Base-by-base conservation (phyloP, 345 rosid genomes). In the Citrus medica region DNA sequence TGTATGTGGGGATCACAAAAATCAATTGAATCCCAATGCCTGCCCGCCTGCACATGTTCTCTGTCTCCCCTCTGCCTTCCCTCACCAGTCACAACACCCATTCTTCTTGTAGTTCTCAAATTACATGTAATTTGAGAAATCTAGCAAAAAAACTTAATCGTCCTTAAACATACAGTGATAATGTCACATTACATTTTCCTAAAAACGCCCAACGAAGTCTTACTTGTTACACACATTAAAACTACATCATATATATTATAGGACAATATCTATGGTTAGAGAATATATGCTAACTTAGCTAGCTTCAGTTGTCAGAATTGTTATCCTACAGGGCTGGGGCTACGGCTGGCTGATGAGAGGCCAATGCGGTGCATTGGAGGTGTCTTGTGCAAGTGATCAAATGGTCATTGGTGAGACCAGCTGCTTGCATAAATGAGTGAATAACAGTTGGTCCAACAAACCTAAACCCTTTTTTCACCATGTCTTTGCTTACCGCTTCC, bases 341-440 rank as follows among this genome's bases (percentile, higher is more conserved):
- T 1, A 21, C 46, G 16, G 60, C 40, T 19, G 75, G 46, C 27
- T 27, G 61, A 32, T 70, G 68, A 17, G 84, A 74, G 63, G 83
- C 82, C 68, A 81, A 75, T 79, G 70, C 76, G 7, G 5, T 80
- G 75, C 87, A 86, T 70, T 89, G 89, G 30, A 84, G 85, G 82
- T 91, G 88, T 71, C 90, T 87, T n/a, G 90, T 88, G 62, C 94
- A 91, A 58, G 89, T 82, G 88, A 85, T 69, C 82, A 91, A 79
- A 80, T 91, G 94, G 83, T 85, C 90, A 73, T 88, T 91, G 53
- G 86, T 82, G 70, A 91, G 87, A 35, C 91, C 94, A 46, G 89
- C 89, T 17, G 92, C 92, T 86, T 91, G 92, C 91, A 91, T 89
- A 74, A 89, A 89, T 37, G 90, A 91, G 78, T 88, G 82, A n/a